Evolutionary conservation across 768 basidiomycete genomes (phyloP), one percentile per base, ranked within the genome.

Genomic region (Astraeus odoratus): DNA sequence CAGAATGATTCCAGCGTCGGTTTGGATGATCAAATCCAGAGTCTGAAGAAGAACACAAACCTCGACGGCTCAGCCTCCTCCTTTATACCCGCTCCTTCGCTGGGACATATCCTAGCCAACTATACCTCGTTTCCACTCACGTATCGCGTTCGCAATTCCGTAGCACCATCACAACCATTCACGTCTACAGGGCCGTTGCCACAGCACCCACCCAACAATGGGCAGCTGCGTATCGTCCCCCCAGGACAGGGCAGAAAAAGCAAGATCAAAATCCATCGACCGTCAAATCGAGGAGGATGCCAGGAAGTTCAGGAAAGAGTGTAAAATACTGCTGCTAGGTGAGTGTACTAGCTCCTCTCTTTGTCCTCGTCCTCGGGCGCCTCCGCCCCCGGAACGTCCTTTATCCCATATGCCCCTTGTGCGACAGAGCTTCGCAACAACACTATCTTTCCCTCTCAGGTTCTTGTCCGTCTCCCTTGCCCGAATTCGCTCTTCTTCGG

Each of bases 271-370:
- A 61, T 69, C 71, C 57, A 93, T 93, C 55, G 90, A 93, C 73
- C 78, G 75, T 51, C 76, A 80, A 65, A 77, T 93, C 43, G 89
- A 93, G 59, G 90, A 93, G 67, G 93, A 94, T 62, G 76, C 75
- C 13, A 81, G 78, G 62, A 81, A 76, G 63, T 85, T 84, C 51
- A 83, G 83, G 61, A 80, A 82, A 56, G 92, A 94, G 61, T 93
- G 89, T 71, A 94, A 94, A 76, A 93, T 96, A 54, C 66, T 96
- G 18, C 69, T 96, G 12, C 72, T 96, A n/a, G 93, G 91, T 88
- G 50, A 42, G 87, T 26, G 8, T 73, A 3, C 44, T 24, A n/a
- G 37, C 22, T 3, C 44, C 42, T 20, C 37, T 39, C n/a, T 43
- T 4, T 49, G 29, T 12, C 48, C 15, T 20, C 16, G 8, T 40